Percentiles rank a stretch among this genome's conserved stretches.
Evolutionary conservation across 2,329 filamentous ascomycete species (phyloP).

Genomic region (Teratosphaeria pseudoeucalypti): DNA sequence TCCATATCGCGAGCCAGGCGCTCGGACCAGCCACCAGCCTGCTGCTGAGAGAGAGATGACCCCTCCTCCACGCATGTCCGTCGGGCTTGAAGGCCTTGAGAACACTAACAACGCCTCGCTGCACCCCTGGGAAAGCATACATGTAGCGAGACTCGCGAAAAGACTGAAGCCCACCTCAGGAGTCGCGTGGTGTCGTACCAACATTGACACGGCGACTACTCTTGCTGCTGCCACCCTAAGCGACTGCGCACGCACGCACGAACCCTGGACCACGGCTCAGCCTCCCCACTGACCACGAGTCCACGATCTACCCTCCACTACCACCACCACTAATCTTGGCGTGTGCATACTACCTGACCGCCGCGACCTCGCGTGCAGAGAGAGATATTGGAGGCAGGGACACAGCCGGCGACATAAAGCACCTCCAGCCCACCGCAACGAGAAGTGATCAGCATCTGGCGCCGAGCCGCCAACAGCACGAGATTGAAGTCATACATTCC

Average conservation of each 20-base stretch:
- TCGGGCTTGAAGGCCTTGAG: not conserved
- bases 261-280: slow-evolving; percentile 1
- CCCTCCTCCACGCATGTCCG: not conserved
- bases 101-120: not conserved
- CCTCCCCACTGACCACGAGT: not conserved
- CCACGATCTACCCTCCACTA: not conserved
- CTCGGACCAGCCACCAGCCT: not conserved
- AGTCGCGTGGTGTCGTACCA: not conserved
- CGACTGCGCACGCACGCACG: not conserved
- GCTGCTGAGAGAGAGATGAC: not conserved
- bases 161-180: not conserved
- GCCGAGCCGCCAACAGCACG: slow-evolving; percentile 1
- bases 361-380: not conserved
- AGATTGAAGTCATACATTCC: not conserved
- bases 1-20: not conserved
- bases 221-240: not conserved
- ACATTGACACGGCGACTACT: not conserved
- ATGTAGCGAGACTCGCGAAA: not conserved
- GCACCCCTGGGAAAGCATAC: not conserved
- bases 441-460: slow-evolving; percentile 5
- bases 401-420: not conserved
- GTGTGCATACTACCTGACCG: slow-evolving; percentile 1
- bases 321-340: not conserved
- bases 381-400: not conserved
- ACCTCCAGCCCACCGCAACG: not conserved